These are phyloP conservation scores for Coemansia interrupta DNA, from an alignment of 192 early-diverging fungal genomes.

Conservation along the genomic window DNA sequence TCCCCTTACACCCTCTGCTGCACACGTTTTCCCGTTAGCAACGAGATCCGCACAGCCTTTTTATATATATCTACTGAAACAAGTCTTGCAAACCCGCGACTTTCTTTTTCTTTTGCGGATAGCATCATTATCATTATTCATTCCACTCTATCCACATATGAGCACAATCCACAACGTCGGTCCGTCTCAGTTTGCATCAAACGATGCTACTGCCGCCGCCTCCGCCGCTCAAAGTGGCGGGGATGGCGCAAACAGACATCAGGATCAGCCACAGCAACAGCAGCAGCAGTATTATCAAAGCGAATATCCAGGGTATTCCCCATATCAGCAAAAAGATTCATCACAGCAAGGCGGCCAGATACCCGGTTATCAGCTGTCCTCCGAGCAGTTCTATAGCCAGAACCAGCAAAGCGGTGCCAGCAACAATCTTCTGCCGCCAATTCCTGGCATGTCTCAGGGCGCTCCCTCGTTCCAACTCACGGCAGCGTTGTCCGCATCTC, in stretches of 20 bases:
- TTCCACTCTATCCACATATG: neutral
- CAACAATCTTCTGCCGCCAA: slow-evolving; percentile 1
- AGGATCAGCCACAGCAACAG: neutral
- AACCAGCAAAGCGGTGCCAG: neutral
- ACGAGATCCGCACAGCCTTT: too few relatives aligned
- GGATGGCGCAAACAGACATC: neutral
- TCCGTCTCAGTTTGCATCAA: neutral
- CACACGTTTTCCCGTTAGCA: too few relatives aligned
- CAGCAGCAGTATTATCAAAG: slow-evolving; percentile 1
- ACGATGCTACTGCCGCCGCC: neutral
- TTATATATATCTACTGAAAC: too few relatives aligned
- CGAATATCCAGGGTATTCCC: neutral
- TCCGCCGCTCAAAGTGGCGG: neutral
- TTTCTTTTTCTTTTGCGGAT: neutral
- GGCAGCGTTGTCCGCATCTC: neutral
- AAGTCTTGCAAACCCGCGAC: neutral
- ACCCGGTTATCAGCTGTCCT: neutral
- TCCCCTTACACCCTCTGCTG: too few relatives aligned
- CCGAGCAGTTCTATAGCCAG: slow-evolving; percentile 3
- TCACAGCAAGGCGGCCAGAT: neutral
- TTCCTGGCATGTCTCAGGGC: neutral
- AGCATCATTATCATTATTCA: neutral
- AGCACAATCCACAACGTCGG: neutral
- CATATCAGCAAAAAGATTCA: neutral
- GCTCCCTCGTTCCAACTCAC: neutral